These are phyloP conservation scores for Aspergillus puulaauensis DNA, from an alignment of 2,329 filamentous ascomycete genomes.

Conservation along the genomic window DNA sequence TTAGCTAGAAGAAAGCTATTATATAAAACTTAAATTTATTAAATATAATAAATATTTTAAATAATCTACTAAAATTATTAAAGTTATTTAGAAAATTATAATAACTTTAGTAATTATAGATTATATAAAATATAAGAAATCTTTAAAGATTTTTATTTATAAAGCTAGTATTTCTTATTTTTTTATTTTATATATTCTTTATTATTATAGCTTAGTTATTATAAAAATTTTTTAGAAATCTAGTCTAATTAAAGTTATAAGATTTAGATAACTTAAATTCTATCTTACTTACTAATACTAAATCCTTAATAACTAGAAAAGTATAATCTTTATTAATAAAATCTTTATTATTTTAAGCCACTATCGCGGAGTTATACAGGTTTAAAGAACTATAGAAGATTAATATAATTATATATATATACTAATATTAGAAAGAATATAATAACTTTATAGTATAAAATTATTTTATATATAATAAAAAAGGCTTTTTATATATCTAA, in stretches of 20 bases:
- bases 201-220: neutral
- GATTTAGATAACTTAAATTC: neutral
- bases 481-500: neutral
- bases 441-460: neutral
- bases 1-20: neutral
- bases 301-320: neutral
- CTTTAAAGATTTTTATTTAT: neutral
- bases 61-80: neutral
- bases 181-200: neutral
- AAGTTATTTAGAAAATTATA: neutral
- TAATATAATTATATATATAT: neutral
- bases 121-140: neutral
- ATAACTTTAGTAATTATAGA: neutral
- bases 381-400: neutral
- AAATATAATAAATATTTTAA: neutral
- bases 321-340: neutral
- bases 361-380: neutral
- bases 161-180: neutral
- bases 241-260: neutral
- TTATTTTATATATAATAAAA: neutral
- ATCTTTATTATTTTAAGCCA: neutral
- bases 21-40: neutral
- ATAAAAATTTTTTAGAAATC: neutral
- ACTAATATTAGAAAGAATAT: neutral
- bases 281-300: neutral